These are phyloP conservation scores for Ceratocystis colombiana DNA, from an alignment of 2,329 filamentous ascomycete species.

Conservation along the genomic window DNA sequence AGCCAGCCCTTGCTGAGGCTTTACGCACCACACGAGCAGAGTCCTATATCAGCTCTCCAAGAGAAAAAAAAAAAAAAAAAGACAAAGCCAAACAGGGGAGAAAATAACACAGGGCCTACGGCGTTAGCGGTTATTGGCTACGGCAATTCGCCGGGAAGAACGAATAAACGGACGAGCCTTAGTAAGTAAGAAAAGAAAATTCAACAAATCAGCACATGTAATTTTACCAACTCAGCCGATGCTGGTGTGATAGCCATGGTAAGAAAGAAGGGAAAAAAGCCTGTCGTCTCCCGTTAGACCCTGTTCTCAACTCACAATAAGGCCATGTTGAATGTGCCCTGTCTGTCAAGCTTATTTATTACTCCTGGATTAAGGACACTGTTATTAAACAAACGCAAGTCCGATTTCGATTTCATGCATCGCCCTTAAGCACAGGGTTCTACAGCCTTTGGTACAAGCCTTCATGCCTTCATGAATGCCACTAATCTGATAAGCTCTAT, in stretches of 20 bases:
- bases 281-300: background rate
- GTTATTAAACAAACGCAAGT: too few species aligned
- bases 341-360: conserved; percentile 3
- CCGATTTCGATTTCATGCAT: background rate
- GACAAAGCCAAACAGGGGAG: background rate
- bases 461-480: background rate
- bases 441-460: background rate
- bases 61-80: background rate
- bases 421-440: background rate
- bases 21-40: background rate
- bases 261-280: background rate
- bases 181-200: background rate
- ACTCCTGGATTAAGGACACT: background rate
- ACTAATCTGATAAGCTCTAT: background rate
- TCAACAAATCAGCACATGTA: conserved; percentile 8
- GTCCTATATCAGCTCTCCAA: background rate
- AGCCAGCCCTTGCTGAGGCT: background rate
- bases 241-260: background rate
- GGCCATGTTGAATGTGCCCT: background rate
- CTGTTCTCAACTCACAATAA: background rate
- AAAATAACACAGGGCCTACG: background rate
- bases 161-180: background rate
- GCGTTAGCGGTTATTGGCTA: background rate
- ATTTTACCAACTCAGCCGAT: conserved; percentile 2
- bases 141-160: conserved; percentile 9